phyloP scores from a whole-genome alignment of 2,329 filamentous ascomycete genomes.

The Diaporthe sp. region DNA sequence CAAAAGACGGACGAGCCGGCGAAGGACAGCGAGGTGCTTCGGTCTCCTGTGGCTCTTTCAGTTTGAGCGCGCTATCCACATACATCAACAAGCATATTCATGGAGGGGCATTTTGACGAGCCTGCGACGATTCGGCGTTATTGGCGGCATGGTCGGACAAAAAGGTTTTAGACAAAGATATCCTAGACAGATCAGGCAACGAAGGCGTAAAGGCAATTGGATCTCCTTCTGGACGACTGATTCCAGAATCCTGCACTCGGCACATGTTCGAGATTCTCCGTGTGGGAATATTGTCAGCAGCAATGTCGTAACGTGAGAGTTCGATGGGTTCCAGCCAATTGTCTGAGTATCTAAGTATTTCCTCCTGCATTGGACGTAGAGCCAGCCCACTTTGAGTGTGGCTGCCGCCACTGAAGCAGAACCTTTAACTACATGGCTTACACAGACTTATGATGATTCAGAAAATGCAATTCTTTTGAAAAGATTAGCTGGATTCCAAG shows the following conservation, averaged over 20 bases:
- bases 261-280: not conserved
- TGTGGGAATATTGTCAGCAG: too few species aligned
- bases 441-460: not conserved
- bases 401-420: not conserved
- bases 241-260: not conserved
- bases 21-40: slow-evolving; percentile 12
- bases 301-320: not conserved
- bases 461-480: too few species aligned
- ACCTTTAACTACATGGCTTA: not conserved
- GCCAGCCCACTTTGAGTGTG: not conserved
- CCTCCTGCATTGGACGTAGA: not conserved
- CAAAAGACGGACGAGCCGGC: slow-evolving; percentile 9
- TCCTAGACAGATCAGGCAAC: slow-evolving; percentile 20
- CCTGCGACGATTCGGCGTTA: slow-evolving; percentile 19
- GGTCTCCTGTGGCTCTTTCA: slow-evolving; percentile 37
- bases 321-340: not conserved
- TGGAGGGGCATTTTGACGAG: not conserved
- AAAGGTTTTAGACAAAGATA: slow-evolving; percentile 40
- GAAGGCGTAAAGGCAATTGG: not conserved
- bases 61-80: not conserved
- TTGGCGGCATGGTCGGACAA: slow-evolving; percentile 28
- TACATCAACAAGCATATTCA: not conserved
- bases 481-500: not conserved
- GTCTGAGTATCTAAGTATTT: not conserved
- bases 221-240: too few species aligned